Evolutionary conservation across 805 yeast genomes (phyloP).

Genomic region (Grigorovia humatica): DNA sequence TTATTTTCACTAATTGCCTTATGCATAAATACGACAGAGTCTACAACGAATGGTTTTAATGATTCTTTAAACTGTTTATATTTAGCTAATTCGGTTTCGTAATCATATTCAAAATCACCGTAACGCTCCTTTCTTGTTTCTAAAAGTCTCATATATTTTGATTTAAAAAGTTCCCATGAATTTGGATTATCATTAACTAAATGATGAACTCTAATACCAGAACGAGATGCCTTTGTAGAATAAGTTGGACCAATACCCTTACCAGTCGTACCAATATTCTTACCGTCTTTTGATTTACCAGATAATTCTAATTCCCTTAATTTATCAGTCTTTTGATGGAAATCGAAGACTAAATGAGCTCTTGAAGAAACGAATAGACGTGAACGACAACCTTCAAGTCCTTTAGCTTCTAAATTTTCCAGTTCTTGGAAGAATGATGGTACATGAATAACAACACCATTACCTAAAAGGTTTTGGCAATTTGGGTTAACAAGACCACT

Average conservation of each 20-base stretch:
- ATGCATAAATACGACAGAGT: slow-evolving; percentile 78
- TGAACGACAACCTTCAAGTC: slow-evolving; percentile 46
- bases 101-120: slow-evolving; percentile 85
- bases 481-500: slow-evolving; percentile 94
- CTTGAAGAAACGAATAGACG: slow-evolving; percentile 84
- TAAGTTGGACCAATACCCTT: slow-evolving; percentile 99
- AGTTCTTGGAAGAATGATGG: slow-evolving; percentile 89
- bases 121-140: slow-evolving; percentile 80
- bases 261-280: slow-evolving; percentile 96
- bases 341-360: slow-evolving; percentile 93
- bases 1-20: slow-evolving; percentile 65
- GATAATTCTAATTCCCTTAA: slow-evolving; percentile 87
- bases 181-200: slow-evolving; percentile 80
- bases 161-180: slow-evolving; percentile 87
- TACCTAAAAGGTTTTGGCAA: slow-evolving; percentile 82
- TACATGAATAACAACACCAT: slow-evolving; percentile 92
- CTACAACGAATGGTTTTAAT: slow-evolving; percentile 86
- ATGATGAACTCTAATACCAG: slow-evolving; percentile 95
- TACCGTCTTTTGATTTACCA: slow-evolving; percentile 38
- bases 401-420: slow-evolving; percentile 70
- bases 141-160: slow-evolving; percentile 64
- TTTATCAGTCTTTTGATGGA: slow-evolving; percentile 95
- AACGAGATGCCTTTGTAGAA: slow-evolving; percentile 91
- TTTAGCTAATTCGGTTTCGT: slow-evolving; percentile 65
- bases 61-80: slow-evolving; percentile 65